Base-by-base conservation (phyloP, 768 basidiomycete species). In the Podaxis sp. region DNA sequence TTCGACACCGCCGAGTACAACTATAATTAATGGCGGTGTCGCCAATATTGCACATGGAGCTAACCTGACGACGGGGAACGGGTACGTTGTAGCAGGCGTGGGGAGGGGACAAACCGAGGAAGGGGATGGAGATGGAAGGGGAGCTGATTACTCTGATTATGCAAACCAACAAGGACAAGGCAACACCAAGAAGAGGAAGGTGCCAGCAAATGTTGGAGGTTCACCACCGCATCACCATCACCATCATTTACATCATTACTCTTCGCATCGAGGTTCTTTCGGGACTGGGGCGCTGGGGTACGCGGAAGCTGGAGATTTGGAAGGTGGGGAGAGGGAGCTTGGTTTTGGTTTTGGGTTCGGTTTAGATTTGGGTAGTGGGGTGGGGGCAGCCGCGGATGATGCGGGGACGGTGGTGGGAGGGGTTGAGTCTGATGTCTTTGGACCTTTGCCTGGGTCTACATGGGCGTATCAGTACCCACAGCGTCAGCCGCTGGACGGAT, bases 171-270 rank as follows among this genome's bases (percentile, higher is more conserved):
- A 87, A 2, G 88, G 88, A 7, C 90, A 87, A 2, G 89, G 88
- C 6, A 94, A 94, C 68, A 89, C 90, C 53, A 94, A 94, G 84
- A 94, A 94, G 77, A 81, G 92, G 53, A 94, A 94, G 72, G 91
- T 94, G 2, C 92, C 93, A 0, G 82, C 85, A 40, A 88, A 90
- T 71, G 79, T 80, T 58, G 80, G 79, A 49, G 81, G 82, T 61
- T 78, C 80, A 43, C 77, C 79, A 24, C 60, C 60, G 8, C 60
- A 61, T 46, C 60, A 61, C 12, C 52, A 61, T 41, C 59, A 61
- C 40, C 59, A 61, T 49, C 60, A 61, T 24, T 7, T 47, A 2
- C 43, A 61, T 24, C 60, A 61, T 36, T 55, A 61, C 22, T 40
- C 49, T 41, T 51, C 58, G 5, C 25, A 51, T 38, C 58, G 58